phyloP scores from a whole-genome alignment of 768 basidiomycete species.

The Amanita subjunquillea region DNA sequence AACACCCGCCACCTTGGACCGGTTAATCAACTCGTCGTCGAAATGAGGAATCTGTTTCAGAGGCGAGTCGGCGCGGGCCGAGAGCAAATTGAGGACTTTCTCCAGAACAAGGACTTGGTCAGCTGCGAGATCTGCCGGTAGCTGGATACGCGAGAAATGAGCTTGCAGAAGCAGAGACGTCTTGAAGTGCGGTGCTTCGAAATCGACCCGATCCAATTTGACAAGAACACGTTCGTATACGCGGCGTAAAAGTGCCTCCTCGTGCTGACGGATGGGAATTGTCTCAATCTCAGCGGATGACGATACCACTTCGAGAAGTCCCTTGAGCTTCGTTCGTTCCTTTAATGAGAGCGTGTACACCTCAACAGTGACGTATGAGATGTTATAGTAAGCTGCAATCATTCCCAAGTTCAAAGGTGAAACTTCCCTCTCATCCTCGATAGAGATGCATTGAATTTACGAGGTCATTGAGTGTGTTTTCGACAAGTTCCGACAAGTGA shows the following conservation, averaged over 20 bases:
- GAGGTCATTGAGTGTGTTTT: constrained; percentile 83
- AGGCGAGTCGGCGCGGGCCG: constrained; percentile 80
- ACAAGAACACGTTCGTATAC: constrained; percentile 96
- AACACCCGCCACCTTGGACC: constrained; percentile 73
- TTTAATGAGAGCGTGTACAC: constrained; percentile 93
- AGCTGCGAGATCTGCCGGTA: constrained; percentile 88
- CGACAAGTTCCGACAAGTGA: constrained; percentile 91
- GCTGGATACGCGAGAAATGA: constrained; percentile 87
- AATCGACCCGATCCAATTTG: constrained; percentile 76
- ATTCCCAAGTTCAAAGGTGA: constrained; percentile 91
- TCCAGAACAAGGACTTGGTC: constrained; percentile 84
- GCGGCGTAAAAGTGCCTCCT: constrained; percentile 71
- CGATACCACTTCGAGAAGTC: constrained; percentile 91
- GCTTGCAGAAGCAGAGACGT: constrained; percentile 94
- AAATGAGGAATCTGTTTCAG: constrained; percentile 57
- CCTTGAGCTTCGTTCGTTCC: constrained; percentile 94
- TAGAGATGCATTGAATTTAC: constrained; percentile 86
- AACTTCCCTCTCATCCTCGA: constrained; percentile 83
- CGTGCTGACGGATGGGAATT: constrained; percentile 92
- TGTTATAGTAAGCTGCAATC: constrained; percentile 97
- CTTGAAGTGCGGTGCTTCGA: too few species aligned
- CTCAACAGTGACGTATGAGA: constrained; percentile 93
- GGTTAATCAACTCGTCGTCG: constrained; percentile 80
- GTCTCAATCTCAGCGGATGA: constrained; percentile 94
- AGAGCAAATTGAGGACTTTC: constrained; percentile 87